phyloP scores from a whole-genome alignment of 208 protist species.

The Zelonia costaricensis region DNA sequence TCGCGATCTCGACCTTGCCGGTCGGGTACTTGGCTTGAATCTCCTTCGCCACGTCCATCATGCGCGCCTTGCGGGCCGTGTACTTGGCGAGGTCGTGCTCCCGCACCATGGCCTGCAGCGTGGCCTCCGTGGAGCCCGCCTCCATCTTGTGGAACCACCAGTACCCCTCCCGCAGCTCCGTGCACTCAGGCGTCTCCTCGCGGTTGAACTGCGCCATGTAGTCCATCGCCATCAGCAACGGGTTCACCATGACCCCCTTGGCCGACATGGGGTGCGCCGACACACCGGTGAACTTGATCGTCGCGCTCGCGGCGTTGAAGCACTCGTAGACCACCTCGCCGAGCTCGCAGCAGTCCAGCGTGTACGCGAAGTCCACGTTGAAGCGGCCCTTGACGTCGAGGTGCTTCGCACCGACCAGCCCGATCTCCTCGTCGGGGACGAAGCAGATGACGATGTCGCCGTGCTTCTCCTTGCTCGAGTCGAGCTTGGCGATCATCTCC shows the following conservation, averaged over 20 bases:
- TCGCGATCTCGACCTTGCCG: slow-evolving; percentile 55
- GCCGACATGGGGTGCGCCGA: slow-evolving; percentile 87
- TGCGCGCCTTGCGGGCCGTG: slow-evolving; percentile 44
- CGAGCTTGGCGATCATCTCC: slow-evolving; percentile 74
- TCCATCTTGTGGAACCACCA: slow-evolving; percentile 75
- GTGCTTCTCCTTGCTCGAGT: slow-evolving; percentile 42
- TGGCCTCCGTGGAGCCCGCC: slow-evolving; percentile 51
- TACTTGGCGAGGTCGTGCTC: slow-evolving; percentile 66
- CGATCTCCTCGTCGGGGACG: slow-evolving; percentile 88
- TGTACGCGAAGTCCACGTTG: slow-evolving; percentile 85
- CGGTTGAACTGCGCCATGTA: slow-evolving; percentile 71
- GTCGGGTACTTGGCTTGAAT: slow-evolving; percentile 65
- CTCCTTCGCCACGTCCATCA: slow-evolving; percentile 50
- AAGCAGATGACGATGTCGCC: slow-evolving; percentile 84
- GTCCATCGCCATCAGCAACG: slow-evolving; percentile 79
- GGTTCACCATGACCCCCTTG: slow-evolving; percentile 88
- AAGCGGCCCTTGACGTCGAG: slow-evolving; percentile 75
- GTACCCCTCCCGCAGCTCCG: slow-evolving; percentile 79
- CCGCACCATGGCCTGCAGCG: slow-evolving; percentile 64
- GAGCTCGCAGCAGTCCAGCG: slow-evolving; percentile 84
- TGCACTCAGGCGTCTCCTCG: slow-evolving; percentile 78
- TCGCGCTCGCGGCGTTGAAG: slow-evolving; percentile 76
- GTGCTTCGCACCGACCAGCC: slow-evolving; percentile 79
- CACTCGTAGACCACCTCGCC: slow-evolving; percentile 88
- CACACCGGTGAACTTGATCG: slow-evolving; percentile 67